Evolutionary conservation across 306 rosid genomes (phyloP), one percentile per base, ranked within the genome.

Genomic region (Vigna angularis): DNA sequence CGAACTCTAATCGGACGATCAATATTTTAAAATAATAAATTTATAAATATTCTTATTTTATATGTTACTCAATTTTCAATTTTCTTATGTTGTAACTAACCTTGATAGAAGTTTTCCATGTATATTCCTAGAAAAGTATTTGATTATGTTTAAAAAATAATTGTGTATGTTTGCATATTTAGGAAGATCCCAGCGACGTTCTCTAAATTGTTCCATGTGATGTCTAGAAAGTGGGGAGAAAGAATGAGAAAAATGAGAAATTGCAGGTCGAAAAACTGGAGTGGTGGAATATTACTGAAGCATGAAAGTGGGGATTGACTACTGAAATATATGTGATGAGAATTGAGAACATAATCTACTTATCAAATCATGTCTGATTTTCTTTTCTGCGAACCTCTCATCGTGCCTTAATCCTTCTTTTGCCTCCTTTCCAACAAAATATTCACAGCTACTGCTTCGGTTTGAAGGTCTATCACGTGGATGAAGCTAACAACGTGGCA

Each of bases 251-350:
- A 24, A 50, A 49, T 50, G 2, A 49, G 9, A 63, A 52, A 17
- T 28, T 17, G 5, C 24, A 42, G 5, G 56, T 72, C 10, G n/a
- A 51, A 56, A 80, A 14, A 49, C 24, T 71, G 38, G 78, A 79
- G 50, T 71, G 78, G 78, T 38, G 57, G 42, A 44, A 12, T 36
- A 36, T 16, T 5, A 30, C 74, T 56, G 45, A 67, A 45, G 34
- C 15, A 45, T 45, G 75, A 64, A 66, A 65, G 79, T 65, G 22
- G 67, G 79, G 79, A 66, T 66, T 80, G 64, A 74, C 70, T 45
- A n/a, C 32, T 36, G 62, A 51, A 68, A 57, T 64, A 80, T 65
- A 45, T 81, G 0, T 47, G 0, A 15, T 38, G 50, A 49, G 40
- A 67, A 34, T 38, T 38, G 59, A 49, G 42, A 58, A 34, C 51